These are phyloP conservation scores for Stephania yunnanensis DNA, from an alignment of 164 flowering plant genomes.

Conservation along the genomic window DNA sequence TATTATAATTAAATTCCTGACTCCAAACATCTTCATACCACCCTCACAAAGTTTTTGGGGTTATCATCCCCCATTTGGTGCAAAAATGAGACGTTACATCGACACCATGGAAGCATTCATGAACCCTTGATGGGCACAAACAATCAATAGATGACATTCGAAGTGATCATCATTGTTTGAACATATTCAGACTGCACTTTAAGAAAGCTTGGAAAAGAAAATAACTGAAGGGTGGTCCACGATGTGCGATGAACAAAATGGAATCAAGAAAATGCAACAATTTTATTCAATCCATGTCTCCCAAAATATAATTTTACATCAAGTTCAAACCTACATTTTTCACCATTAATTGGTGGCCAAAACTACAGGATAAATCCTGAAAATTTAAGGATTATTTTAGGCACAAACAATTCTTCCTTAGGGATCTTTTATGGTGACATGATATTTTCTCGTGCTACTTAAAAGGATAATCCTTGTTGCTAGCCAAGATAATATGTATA, in stretches of 20 bases:
- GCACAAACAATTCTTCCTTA: not conserved
- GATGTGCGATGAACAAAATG: not conserved
- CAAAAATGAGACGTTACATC: not conserved
- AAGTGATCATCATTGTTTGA: too few relatives aligned
- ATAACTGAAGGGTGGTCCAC: not conserved
- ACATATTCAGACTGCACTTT: too few relatives aligned
- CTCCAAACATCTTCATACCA: not conserved
- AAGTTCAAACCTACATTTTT: not conserved
- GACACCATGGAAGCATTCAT: not conserved
- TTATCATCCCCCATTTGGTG: not conserved
- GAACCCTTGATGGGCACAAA: not conserved
- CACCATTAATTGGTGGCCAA: not conserved
- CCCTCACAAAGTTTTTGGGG: too few relatives aligned
- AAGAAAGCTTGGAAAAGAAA: not conserved
- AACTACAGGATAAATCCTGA: not conserved
- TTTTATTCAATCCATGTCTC: not conserved
- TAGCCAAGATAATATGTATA: not conserved
- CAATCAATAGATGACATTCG: too few relatives aligned
- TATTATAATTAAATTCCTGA: not conserved
- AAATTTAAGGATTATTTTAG: not conserved
- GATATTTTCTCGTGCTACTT: not conserved
- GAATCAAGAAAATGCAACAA: not conserved
- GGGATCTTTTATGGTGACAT: not conserved
- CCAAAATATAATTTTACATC: not conserved
- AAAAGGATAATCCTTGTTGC: too few relatives aligned